Conservation (phyloP, 768 basidiomycete genomes). For the Grammothele lineata region DNA sequence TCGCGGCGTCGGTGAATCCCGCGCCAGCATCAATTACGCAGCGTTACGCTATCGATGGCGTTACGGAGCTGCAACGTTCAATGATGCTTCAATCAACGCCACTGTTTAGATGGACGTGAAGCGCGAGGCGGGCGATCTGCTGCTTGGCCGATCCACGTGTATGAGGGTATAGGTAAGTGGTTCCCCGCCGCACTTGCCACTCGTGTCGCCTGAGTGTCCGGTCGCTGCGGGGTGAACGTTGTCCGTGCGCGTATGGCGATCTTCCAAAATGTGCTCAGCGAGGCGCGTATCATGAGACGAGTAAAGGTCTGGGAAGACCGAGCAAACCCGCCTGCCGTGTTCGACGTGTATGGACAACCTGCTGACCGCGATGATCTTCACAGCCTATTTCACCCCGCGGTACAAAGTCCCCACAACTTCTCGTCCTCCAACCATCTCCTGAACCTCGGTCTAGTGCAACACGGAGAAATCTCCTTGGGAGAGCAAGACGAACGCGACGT, state of each 20-base stretch:
- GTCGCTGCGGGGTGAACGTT: background rate
- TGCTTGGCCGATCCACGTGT: slow-evolving; percentile 61
- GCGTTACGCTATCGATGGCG: slow-evolving; percentile 54
- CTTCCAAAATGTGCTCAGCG: background rate
- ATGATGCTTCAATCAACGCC: slow-evolving; percentile 59
- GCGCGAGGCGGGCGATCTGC: slow-evolving; percentile 43
- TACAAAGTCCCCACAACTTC: slow-evolving; percentile 49
- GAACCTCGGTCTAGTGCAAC: slow-evolving; percentile 71
- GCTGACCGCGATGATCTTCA: too few relatives aligned
- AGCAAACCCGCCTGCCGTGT: too few relatives aligned
- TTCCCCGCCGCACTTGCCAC: too few relatives aligned
- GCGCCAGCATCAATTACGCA: slow-evolving; percentile 37
- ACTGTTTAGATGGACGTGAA: slow-evolving; percentile 59
- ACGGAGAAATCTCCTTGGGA: slow-evolving; percentile 66
- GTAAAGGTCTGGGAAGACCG: too few relatives aligned
- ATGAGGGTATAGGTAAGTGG: slow-evolving; percentile 49
- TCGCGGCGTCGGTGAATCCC: slow-evolving; percentile 21
- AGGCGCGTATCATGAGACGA: too few relatives aligned
- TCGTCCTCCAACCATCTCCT: slow-evolving; percentile 55
- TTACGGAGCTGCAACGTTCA: slow-evolving; percentile 61
- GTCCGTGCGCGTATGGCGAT: slow-evolving; percentile 1
- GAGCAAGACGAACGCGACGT: slow-evolving; percentile 75
- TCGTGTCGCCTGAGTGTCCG: too few relatives aligned
- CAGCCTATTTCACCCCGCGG: slow-evolving; percentile 57
- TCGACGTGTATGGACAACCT: too few relatives aligned